phyloP scores from a whole-genome alignment of 805 yeast species.

The Alloascoidea hylecoeti region DNA sequence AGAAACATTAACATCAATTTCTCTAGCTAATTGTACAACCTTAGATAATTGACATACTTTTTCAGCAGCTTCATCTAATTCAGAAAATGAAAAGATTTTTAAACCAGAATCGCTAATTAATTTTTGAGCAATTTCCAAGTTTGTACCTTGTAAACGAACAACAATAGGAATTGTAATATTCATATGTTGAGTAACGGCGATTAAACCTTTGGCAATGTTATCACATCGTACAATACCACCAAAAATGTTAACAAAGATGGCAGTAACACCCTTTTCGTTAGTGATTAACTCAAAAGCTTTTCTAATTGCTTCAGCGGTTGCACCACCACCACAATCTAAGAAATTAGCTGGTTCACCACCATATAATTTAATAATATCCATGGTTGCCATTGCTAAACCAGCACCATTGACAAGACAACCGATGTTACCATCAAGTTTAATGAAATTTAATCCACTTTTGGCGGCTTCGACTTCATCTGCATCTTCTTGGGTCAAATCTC shows the following conservation, averaged over 20 bases:
- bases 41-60: constrained; percentile 70
- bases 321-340: constrained; percentile 99
- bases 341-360: constrained; percentile 99
- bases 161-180: constrained; percentile 88
- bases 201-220: constrained; percentile 94
- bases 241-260: constrained; percentile 95
- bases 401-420: constrained; percentile 99
- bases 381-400: constrained; percentile 99
- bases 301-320: constrained; percentile 96
- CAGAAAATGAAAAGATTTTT: constrained; percentile 82
- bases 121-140: constrained; percentile 77
- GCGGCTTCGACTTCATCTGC: constrained; percentile 93
- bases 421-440: constrained; percentile 95
- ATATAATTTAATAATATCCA: constrained; percentile 96
- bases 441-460: constrained; percentile 82
- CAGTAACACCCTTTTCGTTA: constrained; percentile 78
- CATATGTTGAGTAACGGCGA: constrained; percentile 87
- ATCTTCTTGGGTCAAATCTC: constrained; percentile 96
- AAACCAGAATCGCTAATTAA: constrained; percentile 81
- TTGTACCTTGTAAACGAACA: constrained; percentile 98
- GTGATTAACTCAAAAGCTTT: constrained; percentile 90
- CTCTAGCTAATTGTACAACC: constrained; percentile 31
- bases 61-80: constrained; percentile 95
- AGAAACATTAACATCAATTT: constrained; percentile 31
- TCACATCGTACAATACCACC: constrained; percentile 99